Evolutionary conservation across 2,329 filamentous ascomycete genomes (phyloP).

Genomic region (Diaporthe humulicola): DNA sequence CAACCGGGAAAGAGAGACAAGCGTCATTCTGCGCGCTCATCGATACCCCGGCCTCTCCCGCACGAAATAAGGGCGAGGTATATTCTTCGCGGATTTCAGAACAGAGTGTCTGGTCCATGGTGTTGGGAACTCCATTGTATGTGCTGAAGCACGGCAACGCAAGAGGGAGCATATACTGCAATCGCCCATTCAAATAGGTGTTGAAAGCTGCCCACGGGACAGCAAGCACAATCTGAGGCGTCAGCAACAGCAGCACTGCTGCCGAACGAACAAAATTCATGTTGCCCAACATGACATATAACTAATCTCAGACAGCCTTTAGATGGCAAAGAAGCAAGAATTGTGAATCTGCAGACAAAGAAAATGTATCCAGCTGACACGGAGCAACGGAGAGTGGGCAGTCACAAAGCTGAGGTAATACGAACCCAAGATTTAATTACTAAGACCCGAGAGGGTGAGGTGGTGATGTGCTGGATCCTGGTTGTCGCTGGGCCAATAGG

Average conservation of each 20-base stretch:
- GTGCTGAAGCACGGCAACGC: constrained; percentile 47
- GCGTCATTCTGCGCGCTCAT: constrained; percentile 47
- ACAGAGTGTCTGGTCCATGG: constrained; percentile 43
- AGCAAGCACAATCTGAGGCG: not conserved
- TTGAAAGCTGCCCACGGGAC: constrained; percentile 17
- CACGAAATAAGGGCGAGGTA: constrained; percentile 44
- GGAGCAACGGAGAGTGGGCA: not conserved
- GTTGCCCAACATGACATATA: not conserved
- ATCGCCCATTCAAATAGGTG: not conserved
- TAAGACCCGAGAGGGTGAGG: not conserved
- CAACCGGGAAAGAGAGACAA: constrained; percentile 45
- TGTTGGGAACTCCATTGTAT: constrained; percentile 43
- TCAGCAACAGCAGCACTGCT: not conserved
- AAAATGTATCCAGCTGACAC: not conserved
- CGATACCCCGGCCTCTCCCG: constrained; percentile 43
- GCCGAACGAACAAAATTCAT: not conserved
- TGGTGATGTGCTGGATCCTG: not conserved
- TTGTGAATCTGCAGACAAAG: too few species aligned
- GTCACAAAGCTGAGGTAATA: not conserved
- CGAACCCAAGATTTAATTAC: not conserved
- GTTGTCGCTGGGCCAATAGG: not conserved
- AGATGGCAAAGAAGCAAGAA: not conserved
- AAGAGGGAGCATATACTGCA: constrained; percentile 31
- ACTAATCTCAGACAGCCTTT: not conserved
- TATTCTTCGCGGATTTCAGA: constrained; percentile 45